phyloP scores from a whole-genome alignment of 305 asterid genomes.

The Striga hermonthica region DNA sequence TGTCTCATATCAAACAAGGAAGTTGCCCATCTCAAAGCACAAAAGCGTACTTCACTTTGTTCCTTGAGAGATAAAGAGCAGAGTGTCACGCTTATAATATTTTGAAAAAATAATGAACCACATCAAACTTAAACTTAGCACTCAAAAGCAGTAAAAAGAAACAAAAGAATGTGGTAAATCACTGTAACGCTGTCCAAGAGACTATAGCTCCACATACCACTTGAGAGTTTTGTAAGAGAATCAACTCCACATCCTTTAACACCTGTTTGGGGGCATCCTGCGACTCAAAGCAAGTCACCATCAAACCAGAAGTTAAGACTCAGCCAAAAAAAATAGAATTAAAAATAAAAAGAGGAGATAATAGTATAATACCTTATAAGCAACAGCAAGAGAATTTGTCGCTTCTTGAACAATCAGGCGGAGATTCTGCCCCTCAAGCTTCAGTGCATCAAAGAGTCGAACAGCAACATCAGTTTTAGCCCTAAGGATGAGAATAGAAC shows the following conservation, averaged over 20 bases:
- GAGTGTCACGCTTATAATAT: constrained; percentile 29
- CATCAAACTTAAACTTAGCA: constrained; percentile 1
- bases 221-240: constrained; percentile 72
- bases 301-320: constrained; percentile 33
- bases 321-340: constrained; percentile 25
- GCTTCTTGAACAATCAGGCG: constrained; percentile 94
- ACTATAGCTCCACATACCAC: constrained; percentile 51
- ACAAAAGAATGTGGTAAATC: constrained; percentile 19
- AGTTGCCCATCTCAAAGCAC: constrained; percentile 96
- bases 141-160: constrained; percentile 20
- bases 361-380: constrained; percentile 76
- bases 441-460: constrained; percentile 88
- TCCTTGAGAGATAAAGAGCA: constrained; percentile 50
- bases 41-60: constrained; percentile 97
- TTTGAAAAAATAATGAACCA: neutral
- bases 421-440: constrained; percentile 67
- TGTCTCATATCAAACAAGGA: constrained; percentile 78
- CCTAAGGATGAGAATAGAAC: constrained; percentile 40
- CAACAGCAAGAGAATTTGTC: constrained; percentile 80
- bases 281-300: constrained; percentile 37
- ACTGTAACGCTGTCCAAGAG: constrained; percentile 27
- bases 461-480: constrained; percentile 82
- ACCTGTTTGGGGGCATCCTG: constrained; percentile 79
- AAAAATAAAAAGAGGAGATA: constrained; percentile 24
- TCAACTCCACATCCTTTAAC: constrained; percentile 74